Base-by-base conservation (phyloP, 2,329 filamentous ascomycete species). In the Penicillium aurantiogriseum region DNA sequence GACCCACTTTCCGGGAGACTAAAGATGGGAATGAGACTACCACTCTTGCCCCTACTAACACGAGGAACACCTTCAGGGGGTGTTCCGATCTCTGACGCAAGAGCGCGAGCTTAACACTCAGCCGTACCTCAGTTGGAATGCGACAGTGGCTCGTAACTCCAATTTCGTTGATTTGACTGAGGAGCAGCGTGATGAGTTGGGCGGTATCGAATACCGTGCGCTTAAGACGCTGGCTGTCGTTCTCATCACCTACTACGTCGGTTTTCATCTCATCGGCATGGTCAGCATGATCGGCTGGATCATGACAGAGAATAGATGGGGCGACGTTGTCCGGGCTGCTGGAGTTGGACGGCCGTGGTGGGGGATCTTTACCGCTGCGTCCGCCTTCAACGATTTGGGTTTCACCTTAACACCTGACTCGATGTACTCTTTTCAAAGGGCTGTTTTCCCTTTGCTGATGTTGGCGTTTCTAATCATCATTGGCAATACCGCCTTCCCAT, bases 161-260 rank as follows among this genome's bases (percentile, higher is more conserved):
- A 88, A 90, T 38, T 99, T 97, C 69, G 83, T 94, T 13, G 91
- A 92, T 64, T 76, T 99, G 63, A 90, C 89, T 0, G 89, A 96
- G 64, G 91, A 94, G 62, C 92, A 99, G 75, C 85, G 94, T 63
- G 92, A 99, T 71, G 94, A 99, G 74, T 79, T 99, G 2, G 94
- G 94, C 11, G 94, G 94, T 21, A 96, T 99, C 62, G 94, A 99
- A 73, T 99, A 99, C 70, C 88, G 94, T 6, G 90, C 93, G 0
- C 74, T 99, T 59, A 95, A 96, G 73, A 91, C 91, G 2, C 77
- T 99, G 47, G 90, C 90, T 1, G 71, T 91, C 29, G 86, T 97
- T 31, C 79, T 97, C 21, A 81, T 89, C 3, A 79, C 77, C 8
- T 99, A 97, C 74, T 97, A 89, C 69, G 84, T 91, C 71, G 87